phyloP scores from a whole-genome alignment of 2,329 filamentous ascomycete species.

The Penicillium sp. region DNA sequence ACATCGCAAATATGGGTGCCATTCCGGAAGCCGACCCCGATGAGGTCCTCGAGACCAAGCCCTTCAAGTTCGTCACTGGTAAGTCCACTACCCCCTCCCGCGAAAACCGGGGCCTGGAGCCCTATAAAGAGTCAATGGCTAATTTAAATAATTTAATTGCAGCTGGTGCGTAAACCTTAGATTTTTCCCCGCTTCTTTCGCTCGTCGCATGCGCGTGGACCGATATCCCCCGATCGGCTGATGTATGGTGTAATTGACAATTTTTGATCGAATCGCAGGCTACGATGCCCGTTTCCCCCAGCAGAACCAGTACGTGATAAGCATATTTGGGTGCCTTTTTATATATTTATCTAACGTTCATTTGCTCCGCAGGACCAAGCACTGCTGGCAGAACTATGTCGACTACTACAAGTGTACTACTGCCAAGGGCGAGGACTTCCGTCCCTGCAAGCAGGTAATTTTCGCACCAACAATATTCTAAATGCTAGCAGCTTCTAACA shows the following conservation, averaged over 20 bases:
- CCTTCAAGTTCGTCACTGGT: conserved; percentile 99
- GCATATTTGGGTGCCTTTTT: neutral
- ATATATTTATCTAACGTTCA: conserved; percentile 12
- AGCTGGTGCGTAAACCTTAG: conserved; percentile 49
- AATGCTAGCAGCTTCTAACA: conserved; percentile 4
- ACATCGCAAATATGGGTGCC: conserved; percentile 76
- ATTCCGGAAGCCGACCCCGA: conserved; percentile 60
- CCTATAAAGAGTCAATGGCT: conserved; percentile 38
- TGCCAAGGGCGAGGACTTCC: conserved; percentile 98
- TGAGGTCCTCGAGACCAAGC: conserved; percentile 87
- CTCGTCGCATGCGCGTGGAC: conserved; percentile 10
- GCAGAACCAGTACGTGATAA: conserved; percentile 63
- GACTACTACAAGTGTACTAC: conserved; percentile 99
- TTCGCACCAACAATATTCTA: neutral
- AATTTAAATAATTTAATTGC: conserved; percentile 37
- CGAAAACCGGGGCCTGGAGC: conserved; percentile 24
- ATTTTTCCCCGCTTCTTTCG: conserved; percentile 12
- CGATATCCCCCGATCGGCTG: conserved; percentile 14
- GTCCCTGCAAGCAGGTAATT: conserved; percentile 88
- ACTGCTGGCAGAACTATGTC: conserved; percentile 99
- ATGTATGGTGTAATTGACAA: conserved; percentile 27
- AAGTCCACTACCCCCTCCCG: conserved; percentile 45
- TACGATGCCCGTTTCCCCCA: conserved; percentile 99
- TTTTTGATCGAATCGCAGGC: conserved; percentile 58
- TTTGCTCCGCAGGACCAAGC: conserved; percentile 65